Evolutionary conservation across 495 filamentous ascomycete species (phyloP).

Genomic region (Annulohypoxylon nitens): DNA sequence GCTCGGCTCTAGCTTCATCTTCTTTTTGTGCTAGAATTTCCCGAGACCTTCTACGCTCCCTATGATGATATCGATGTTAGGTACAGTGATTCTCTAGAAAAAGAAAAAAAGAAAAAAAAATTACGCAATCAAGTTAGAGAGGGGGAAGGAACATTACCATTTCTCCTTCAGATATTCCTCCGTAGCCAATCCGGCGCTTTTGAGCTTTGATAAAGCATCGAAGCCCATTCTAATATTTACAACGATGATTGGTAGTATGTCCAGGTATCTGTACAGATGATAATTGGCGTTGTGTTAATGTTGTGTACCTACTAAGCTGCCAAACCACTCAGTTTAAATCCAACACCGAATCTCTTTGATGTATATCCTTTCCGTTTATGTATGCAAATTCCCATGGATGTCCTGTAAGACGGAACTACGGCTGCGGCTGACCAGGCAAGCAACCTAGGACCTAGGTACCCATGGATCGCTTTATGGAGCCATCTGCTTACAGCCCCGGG

Average conservation of each 20-base stretch:
- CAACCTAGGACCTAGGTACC: not conserved
- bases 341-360: not conserved
- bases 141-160: slow-evolving; percentile 30
- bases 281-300: slow-evolving; percentile 5
- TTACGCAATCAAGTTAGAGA: too few species aligned
- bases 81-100: not conserved
- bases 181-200: slow-evolving; percentile 21
- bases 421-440: slow-evolving; percentile 11
- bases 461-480: not conserved
- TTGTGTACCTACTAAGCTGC: not conserved
- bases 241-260: not conserved
- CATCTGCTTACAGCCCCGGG: not conserved
- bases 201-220: slow-evolving; percentile 38
- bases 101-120: not conserved
- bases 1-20: slow-evolving; percentile 16
- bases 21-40: slow-evolving; percentile 9
- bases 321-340: not conserved
- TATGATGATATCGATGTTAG: slow-evolving; percentile 24
- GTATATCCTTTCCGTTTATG: slow-evolving; percentile 31
- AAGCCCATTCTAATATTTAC: slow-evolving; percentile 31
- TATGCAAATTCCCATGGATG: not conserved
- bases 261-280: not conserved
- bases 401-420: slow-evolving; percentile 8
- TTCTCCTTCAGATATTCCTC: slow-evolving; percentile 41
- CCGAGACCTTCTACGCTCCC: slow-evolving; percentile 30